Evolutionary conservation across 148 eudicot genomes (phyloP), one percentile per base, ranked within the genome.

Genomic region (Fallopia convolvulus): DNA sequence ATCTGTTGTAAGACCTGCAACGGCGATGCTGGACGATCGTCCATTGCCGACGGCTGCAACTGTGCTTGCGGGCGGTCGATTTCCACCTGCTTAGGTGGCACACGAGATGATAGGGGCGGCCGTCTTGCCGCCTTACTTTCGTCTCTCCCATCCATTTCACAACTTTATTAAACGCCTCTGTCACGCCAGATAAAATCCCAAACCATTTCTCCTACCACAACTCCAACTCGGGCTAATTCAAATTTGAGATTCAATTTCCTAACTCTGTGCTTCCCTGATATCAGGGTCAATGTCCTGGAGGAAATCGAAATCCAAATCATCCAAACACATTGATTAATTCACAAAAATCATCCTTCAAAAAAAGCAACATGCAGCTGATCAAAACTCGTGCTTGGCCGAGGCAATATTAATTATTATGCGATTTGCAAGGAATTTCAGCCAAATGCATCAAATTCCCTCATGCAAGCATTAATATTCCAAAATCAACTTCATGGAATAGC

Each of bases 1-100:
- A 89, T 83, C 6, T 86, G 90, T 74, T 89, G 97, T 58, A 88
- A 81, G 74, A 84, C 92, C 84, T 81, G 74, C 48, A 80, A 78
- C 0, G 93, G 93, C 18, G 90, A 86, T n/a, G 88, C 21, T 46
- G 85, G 87, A 47, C 82, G 79, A 75, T 86, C 89, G 68, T 60
- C 56, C 74, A 76, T 88, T 88, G 52, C 68, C 76, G 79, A 82
- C 83, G 72, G 42, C 17, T 58, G 65, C 30, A 50, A 5, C 18
- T 14, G 50, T 12, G 13, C 14, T 47, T 20, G 65, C 65, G 72
- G 72, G 39, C 44, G 46, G 15, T 68, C 72, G 44, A 33, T 61
- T 1, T 0, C 18, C 46, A 39, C 72, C 72, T 68, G 72, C 72
- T 39, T 68, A 68, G 72, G 20, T 17, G 72, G 4, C 72, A 68